Conservation (phyloP, 2,329 filamentous ascomycete species). For the Epichloe uncinata region DNA sequence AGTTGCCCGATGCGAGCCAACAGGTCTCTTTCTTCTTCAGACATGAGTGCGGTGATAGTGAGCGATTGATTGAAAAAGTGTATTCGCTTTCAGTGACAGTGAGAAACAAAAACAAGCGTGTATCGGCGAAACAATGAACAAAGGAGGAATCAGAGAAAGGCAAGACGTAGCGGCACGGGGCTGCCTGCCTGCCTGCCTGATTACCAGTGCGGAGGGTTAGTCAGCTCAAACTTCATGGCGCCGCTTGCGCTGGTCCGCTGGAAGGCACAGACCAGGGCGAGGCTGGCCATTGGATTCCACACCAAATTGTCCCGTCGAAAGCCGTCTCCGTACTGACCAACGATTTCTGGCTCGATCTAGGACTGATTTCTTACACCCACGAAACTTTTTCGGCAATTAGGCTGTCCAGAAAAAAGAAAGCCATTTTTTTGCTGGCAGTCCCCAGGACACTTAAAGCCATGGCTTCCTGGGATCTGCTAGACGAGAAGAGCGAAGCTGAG, state of each 20-base stretch:
- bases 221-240: no score
- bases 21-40: slow-evolving; percentile 38
- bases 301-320: no score
- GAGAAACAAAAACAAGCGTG: not conserved
- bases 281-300: no score
- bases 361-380: not conserved
- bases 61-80: not conserved
- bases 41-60: slow-evolving; percentile 19
- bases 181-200: no score
- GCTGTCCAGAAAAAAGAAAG: not conserved
- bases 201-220: no score
- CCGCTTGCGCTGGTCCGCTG: not conserved
- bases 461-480: slow-evolving; percentile 51
- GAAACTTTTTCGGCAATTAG: not conserved
- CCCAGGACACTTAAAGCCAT: slow-evolving; percentile 14
- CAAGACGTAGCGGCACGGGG: not conserved
- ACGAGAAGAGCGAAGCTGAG: slow-evolving; percentile 65
- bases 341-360: no score
- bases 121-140: not conserved
- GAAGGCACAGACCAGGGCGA: no score
- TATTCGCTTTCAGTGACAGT: not conserved
- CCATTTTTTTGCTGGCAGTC: not conserved
- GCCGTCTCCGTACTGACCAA: no score
- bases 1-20: slow-evolving; percentile 39
- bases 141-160: not conserved